Percentiles rank a stretch among this genome's conserved stretches.
Conservation (phyloP, 2,329 filamentous ascomycete species). For the Xylariaceae sp. region DNA sequence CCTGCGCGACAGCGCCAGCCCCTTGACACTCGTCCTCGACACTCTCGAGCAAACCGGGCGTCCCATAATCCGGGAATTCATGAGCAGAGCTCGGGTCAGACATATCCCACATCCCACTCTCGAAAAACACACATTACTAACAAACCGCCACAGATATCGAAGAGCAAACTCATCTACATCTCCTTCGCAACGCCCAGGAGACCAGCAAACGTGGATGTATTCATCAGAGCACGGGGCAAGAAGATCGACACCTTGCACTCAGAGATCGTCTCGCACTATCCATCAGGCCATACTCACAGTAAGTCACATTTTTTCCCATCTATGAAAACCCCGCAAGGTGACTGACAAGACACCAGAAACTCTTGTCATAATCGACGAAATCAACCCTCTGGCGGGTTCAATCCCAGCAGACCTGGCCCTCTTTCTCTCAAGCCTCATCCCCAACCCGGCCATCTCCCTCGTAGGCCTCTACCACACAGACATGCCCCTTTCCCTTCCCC, state of each 20-base stretch:
- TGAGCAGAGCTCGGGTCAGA: slow-evolving; percentile 65
- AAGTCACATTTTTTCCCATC: slow-evolving; percentile 22
- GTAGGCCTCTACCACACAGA: slow-evolving; percentile 80
- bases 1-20: slow-evolving; percentile 72
- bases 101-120: background rate
- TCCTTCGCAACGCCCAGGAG: slow-evolving; percentile 69
- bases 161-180: slow-evolving; percentile 67
- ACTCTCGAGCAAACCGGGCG: slow-evolving; percentile 74
- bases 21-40: slow-evolving; percentile 81
- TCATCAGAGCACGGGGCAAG: slow-evolving; percentile 61
- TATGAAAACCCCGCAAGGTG: background rate
- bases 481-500: slow-evolving; percentile 50
- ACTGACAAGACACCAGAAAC: slow-evolving; percentile 45
- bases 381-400: slow-evolving; percentile 59
- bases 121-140: background rate
- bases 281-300: slow-evolving; percentile 41
- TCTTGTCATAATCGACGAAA: slow-evolving; percentile 73
- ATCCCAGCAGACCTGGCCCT: slow-evolving; percentile 54
- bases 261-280: slow-evolving; percentile 54
- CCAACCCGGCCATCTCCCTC: slow-evolving; percentile 64
- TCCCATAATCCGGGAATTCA: slow-evolving; percentile 67
- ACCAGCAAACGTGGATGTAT: slow-evolving; percentile 59
- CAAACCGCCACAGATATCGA: slow-evolving; percentile 46
- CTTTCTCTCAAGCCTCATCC: slow-evolving; percentile 64
- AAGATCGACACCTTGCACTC: slow-evolving; percentile 50